These are phyloP conservation scores for Solanum etuberosum DNA, from an alignment of 257 asterid genomes.

Conservation along the genomic window DNA sequence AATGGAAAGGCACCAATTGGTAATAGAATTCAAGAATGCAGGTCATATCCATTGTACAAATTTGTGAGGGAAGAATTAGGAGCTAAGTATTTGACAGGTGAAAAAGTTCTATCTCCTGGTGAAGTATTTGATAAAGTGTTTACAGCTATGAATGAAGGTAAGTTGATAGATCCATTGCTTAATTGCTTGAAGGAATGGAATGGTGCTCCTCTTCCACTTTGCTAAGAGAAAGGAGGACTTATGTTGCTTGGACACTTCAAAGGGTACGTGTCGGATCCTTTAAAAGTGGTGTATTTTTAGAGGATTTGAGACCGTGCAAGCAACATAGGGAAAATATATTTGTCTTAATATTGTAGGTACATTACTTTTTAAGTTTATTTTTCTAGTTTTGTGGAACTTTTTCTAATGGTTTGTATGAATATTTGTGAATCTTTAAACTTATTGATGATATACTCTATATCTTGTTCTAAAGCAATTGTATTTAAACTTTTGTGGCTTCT, in stretches of 20 bases:
- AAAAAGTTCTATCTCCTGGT: conserved; percentile 12
- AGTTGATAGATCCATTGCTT: conserved; percentile 15
- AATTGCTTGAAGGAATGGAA: conserved; percentile 17
- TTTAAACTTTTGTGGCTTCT: background rate
- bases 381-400: background rate
- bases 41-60: conserved; percentile 19
- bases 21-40: conserved; percentile 13
- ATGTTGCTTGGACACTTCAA: background rate
- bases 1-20: conserved; percentile 6
- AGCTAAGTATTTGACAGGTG: conserved; percentile 6
- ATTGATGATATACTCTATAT: background rate
- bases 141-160: conserved; percentile 14
- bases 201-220: conserved; percentile 18
- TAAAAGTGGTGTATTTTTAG: background rate
- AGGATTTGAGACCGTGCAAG: background rate
- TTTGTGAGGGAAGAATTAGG: conserved; percentile 17
- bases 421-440: background rate
- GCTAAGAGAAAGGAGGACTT: background rate
- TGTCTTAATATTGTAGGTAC: background rate
- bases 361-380: background rate
- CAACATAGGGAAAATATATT: background rate
- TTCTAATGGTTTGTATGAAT: background rate
- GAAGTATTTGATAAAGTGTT: conserved; percentile 20
- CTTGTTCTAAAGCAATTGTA: background rate
- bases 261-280: background rate